These are phyloP conservation scores for apple (Malus domestica) DNA, from an alignment of 306 rosid genomes.

Conservation along the genomic window DNA sequence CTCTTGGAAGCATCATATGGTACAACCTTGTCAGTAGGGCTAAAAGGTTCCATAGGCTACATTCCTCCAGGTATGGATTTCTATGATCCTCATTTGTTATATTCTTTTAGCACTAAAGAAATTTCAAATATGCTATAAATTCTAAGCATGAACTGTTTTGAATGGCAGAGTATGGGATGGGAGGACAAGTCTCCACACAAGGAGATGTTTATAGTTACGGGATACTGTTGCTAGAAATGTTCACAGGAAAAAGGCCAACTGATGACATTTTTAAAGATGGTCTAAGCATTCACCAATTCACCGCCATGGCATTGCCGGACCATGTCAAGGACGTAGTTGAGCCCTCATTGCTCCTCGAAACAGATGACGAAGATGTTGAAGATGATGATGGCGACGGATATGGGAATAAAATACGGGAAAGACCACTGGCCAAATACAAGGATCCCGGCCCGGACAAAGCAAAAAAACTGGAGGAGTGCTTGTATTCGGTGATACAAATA, in stretches of 20 bases:
- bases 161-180: slow-evolving; percentile 21
- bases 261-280: slow-evolving; percentile 16
- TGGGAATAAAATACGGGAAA: not conserved
- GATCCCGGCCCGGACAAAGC: not conserved
- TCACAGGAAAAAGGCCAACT: slow-evolving; percentile 16
- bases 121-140: not conserved
- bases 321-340: slow-evolving; percentile 31
- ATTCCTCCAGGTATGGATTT: slow-evolving; percentile 27
- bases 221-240: slow-evolving; percentile 19
- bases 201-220: slow-evolving; percentile 31
- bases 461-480: slow-evolving; percentile 20
- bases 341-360: slow-evolving; percentile 17
- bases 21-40: not conserved
- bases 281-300: slow-evolving; percentile 1
- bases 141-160: not conserved
- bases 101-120: not conserved
- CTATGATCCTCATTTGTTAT: not conserved
- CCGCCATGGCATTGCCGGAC: not conserved
- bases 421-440: not conserved
- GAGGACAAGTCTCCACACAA: slow-evolving; percentile 12
- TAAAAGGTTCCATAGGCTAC: slow-evolving; percentile 31
- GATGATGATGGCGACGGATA: not conserved
- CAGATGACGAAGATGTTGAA: not conserved
- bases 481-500: slow-evolving; percentile 24
- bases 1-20: slow-evolving; percentile 8